Evolutionary conservation across 2,329 filamentous ascomycete genomes (phyloP), one percentile per base, ranked within the genome.

Genomic region (Talaromyces sp.): DNA sequence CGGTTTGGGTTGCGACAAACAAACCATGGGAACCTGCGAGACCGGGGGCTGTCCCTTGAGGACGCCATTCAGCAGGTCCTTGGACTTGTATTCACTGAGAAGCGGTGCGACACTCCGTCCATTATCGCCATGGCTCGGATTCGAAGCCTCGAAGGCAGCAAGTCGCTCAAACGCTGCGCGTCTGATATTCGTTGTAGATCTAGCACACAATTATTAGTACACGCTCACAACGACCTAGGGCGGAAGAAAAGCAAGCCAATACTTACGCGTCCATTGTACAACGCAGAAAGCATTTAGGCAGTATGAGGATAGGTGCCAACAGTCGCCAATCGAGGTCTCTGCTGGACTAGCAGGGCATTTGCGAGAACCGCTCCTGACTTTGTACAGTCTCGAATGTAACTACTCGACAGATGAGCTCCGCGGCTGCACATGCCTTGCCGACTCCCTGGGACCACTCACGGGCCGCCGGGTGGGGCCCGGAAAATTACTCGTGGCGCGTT

Each of bases 161-260:
- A 81, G 74, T 65, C 75, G 79, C 65, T 77, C 71, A 65, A 80
- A 74, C 42, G 78, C 78, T 49, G 75, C 72, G 60, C 74, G 71
- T 61, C 77, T 72, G 60, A 79, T 73, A 55, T 69, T 69, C 60
- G 65, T 66, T 39, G 70, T 70, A 36, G 73, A 69, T 52, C 73
- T 76, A 57, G 19, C 61, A 53, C 19, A 39, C 11, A 3, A 32
- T 36, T 25, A 33, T 65, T 55, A 62, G 63, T 53, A 47, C 32
- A 36, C 55, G 19, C 25, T 13, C 27, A 32, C 27, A n/a, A 10
- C 15, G 25, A 13, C 17, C 17, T 9, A 22, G 25, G 55, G 44
- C 15, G 44, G 47, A 19, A 33, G 15, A 25, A 39, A n/a, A 17
- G 36, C 36, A 39, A 32, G 36, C 36, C 36, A 42, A 30, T 32